Percentiles rank a stretch among this genome's conserved stretches.
Conservation (phyloP, 2,329 filamentous ascomycete species). For the Alternaria postmessia region DNA sequence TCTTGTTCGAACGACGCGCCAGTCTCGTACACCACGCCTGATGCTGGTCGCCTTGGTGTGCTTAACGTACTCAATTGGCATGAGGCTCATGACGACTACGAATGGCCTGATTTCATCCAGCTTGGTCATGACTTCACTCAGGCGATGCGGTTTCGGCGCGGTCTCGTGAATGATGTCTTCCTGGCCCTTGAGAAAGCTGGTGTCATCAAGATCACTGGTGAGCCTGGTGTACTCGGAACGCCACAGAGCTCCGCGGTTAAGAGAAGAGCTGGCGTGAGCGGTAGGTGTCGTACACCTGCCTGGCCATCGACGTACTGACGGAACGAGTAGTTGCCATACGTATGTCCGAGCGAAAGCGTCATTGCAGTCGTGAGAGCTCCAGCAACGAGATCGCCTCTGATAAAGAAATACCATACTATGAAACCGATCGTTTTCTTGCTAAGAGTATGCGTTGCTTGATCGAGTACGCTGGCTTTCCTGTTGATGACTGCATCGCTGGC, state of each 20-base stretch:
- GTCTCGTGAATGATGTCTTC: constrained; percentile 26
- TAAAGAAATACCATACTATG: not conserved
- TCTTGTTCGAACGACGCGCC: constrained; percentile 1
- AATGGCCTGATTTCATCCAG: constrained; percentile 25
- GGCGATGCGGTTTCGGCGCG: constrained; percentile 25
- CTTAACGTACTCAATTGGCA: constrained; percentile 23
- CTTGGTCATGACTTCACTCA: constrained; percentile 25
- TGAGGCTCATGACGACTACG: constrained; percentile 25
- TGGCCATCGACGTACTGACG: not conserved
- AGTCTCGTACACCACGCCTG: not conserved
- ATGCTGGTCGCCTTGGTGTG: not conserved
- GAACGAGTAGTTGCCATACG: not conserved
- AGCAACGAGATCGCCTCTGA: constrained; percentile 2
- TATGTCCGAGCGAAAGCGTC: constrained; percentile 14
- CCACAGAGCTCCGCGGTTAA: constrained; percentile 1
- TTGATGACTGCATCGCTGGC: not conserved
- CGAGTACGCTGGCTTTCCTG: not conserved
- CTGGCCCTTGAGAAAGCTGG: constrained; percentile 18
- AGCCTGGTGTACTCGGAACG: not conserved
- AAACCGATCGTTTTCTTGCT: constrained; percentile 8
- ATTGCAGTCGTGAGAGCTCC: constrained; percentile 13
- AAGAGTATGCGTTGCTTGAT: constrained; percentile 6
- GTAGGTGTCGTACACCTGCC: not conserved
- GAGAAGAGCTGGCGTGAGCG: not conserved
- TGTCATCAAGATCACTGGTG: constrained; percentile 1